Percentiles rank a stretch among this genome's conserved stretches.
Evolutionary conservation across 495 filamentous ascomycete species (phyloP).

Genomic region (Melanomma pulvis-pyrius): DNA sequence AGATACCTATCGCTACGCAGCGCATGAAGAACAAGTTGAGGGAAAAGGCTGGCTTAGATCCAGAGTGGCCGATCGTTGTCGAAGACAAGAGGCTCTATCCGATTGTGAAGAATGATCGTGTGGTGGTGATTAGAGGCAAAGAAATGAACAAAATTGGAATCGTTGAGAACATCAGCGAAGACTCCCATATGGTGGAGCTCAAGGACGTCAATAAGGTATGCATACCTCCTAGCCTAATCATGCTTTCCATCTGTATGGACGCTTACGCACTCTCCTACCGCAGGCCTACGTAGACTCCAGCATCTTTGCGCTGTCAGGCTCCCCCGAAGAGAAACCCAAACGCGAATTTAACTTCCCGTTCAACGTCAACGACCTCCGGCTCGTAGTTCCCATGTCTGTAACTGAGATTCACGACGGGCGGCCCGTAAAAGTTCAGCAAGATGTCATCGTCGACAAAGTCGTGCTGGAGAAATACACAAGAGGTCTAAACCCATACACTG

Average conservation of each 20-base stretch:
- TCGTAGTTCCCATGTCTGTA: slow-evolving; percentile 4
- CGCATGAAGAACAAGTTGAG: slow-evolving; percentile 41
- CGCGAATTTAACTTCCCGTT: background rate
- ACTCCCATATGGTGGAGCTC: slow-evolving; percentile 61
- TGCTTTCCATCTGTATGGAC: background rate
- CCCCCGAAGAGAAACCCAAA: background rate
- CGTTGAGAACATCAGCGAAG: slow-evolving; percentile 60
- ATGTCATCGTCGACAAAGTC: slow-evolving; percentile 52
- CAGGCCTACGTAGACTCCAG: slow-evolving; percentile 7
- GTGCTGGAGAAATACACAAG: slow-evolving; percentile 64
- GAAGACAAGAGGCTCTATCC: slow-evolving; percentile 7
- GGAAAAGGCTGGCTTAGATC: slow-evolving; percentile 62
- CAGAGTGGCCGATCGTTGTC: slow-evolving; percentile 10
- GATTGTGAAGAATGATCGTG: slow-evolving; percentile 70
- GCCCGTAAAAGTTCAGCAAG: slow-evolving; percentile 43
- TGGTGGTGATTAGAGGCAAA: slow-evolving; percentile 72
- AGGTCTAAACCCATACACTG: slow-evolving; percentile 1
- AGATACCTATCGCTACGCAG: slow-evolving; percentile 1
- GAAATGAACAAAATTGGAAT: slow-evolving; percentile 81
- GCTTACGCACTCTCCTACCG: background rate
- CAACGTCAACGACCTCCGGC: slow-evolving; percentile 17
- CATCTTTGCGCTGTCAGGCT: background rate
- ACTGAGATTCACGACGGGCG: slow-evolving; percentile 42
- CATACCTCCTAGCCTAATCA: background rate
- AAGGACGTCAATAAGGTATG: slow-evolving; percentile 68